Conservation (phyloP, 257 asterid species). For the Ajuga chamaepitys region DNA sequence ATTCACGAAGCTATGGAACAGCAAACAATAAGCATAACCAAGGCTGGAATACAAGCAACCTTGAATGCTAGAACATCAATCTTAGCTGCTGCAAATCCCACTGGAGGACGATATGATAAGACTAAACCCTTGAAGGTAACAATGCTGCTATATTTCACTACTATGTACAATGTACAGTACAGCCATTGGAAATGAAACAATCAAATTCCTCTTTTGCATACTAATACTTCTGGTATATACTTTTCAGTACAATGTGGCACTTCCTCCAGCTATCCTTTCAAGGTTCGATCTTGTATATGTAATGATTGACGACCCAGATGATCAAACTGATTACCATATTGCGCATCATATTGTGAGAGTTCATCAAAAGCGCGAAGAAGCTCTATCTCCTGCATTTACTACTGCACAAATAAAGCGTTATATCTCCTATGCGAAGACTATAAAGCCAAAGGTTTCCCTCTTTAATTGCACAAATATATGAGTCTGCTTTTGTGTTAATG, state of each 20-base stretch:
- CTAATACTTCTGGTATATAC: conserved; percentile 13
- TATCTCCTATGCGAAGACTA: conserved; percentile 80
- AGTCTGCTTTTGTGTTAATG: neutral
- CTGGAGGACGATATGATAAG: conserved; percentile 98
- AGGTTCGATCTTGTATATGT: conserved; percentile 96
- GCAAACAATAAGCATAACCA: conserved; percentile 98
- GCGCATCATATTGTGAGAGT: conserved; percentile 94
- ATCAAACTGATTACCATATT: conserved; percentile 84
- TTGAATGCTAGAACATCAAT: conserved; percentile 96
- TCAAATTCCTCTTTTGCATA: neutral
- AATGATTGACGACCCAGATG: conserved; percentile 98
- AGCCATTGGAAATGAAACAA: neutral
- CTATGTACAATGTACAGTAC: too few species aligned
- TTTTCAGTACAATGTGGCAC: conserved; percentile 95
- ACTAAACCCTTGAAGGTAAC: conserved; percentile 92
- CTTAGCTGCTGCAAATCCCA: conserved; percentile 98
- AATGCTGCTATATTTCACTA: neutral
- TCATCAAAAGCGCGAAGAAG: conserved; percentile 80
- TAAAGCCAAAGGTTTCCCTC: conserved; percentile 73
- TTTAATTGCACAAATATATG: neutral
- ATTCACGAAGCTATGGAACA: conserved; percentile 99
- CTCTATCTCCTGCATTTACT: conserved; percentile 76
- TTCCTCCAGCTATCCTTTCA: conserved; percentile 99
- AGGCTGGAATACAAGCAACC: conserved; percentile 99
- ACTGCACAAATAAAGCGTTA: conserved; percentile 84